A percentile compares a stretch with the other conserved stretches of the same genome.
phyloP scores from a whole-genome alignment of 2,329 filamentous ascomycete species.

The Macroventuria anomochaeta region DNA sequence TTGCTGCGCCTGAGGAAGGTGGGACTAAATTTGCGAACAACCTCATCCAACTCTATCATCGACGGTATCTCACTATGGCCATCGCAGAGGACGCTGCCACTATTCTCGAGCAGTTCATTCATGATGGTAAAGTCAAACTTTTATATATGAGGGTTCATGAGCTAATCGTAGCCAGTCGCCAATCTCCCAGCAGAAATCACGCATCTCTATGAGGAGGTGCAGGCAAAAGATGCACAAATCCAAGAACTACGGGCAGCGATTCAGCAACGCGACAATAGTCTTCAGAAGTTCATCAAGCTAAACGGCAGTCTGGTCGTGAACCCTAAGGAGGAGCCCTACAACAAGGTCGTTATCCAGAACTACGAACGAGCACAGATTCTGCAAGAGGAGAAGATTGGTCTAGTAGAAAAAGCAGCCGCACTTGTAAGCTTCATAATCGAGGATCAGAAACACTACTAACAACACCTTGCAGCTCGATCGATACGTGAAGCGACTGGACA shows the following conservation, averaged over 20 bases:
- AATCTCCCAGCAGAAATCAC: conserved; percentile 84
- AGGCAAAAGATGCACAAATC: conserved; percentile 77
- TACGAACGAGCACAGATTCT: conserved; percentile 73
- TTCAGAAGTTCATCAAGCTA: conserved; percentile 81
- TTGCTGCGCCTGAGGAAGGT: neutral
- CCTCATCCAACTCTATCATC: neutral
- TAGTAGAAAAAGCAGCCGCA: conserved; percentile 69
- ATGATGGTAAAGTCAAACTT: conserved; percentile 60
- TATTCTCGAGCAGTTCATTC: conserved; percentile 79
- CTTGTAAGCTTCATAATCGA: conserved; percentile 56
- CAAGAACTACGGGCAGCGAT: conserved; percentile 72
- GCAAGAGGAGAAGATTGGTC: conserved; percentile 74
- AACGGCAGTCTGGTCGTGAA: conserved; percentile 77
- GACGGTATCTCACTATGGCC: conserved; percentile 33
- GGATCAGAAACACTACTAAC: conserved; percentile 16
- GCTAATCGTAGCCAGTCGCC: conserved; percentile 58
- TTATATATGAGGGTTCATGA: too few species aligned
- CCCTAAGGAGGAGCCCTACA: conserved; percentile 74
- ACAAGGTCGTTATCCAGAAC: conserved; percentile 70
- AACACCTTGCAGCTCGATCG: conserved; percentile 58
- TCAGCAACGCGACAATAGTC: conserved; percentile 72
- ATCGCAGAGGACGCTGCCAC: conserved; percentile 67
- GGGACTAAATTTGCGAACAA: too few species aligned
- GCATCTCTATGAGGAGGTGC: conserved; percentile 83
- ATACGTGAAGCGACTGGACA: conserved; percentile 67